phyloP scores from a whole-genome alignment of 257 asterid species.

The Solanum gracilifrons region DNA sequence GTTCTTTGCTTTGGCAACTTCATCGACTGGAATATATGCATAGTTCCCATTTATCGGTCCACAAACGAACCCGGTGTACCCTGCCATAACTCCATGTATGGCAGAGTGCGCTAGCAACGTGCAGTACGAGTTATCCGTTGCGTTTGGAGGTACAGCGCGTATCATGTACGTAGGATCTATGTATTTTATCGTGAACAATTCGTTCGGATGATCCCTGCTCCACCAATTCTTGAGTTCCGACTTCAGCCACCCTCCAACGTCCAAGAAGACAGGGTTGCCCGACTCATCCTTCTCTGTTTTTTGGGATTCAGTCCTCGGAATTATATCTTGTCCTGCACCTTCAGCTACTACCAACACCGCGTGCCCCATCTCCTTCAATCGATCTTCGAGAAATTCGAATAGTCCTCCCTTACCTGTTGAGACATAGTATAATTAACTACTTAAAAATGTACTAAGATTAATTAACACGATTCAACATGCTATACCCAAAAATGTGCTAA shows the following conservation, averaged over 20 bases:
- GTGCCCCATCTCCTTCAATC: conserved; percentile 37
- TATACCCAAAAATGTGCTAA: not conserved
- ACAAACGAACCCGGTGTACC: conserved; percentile 62
- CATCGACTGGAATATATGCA: conserved; percentile 69
- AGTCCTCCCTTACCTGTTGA: conserved; percentile 36
- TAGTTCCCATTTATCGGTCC: conserved; percentile 70
- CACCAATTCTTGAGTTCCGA: conserved; percentile 78
- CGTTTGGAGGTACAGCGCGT: conserved; percentile 62
- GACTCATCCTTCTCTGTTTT: conserved; percentile 56
- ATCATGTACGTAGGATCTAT: conserved; percentile 85
- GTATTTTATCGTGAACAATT: conserved; percentile 54
- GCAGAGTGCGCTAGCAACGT: conserved; percentile 67
- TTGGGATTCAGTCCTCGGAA: conserved; percentile 29
- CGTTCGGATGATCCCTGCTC: conserved; percentile 47
- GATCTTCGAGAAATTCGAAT: conserved; percentile 35
- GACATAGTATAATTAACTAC: not conserved
- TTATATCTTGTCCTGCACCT: conserved; percentile 72
- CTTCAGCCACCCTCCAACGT: conserved; percentile 73
- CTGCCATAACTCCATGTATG: conserved; percentile 84
- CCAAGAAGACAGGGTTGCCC: conserved; percentile 60
- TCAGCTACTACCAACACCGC: conserved; percentile 68
- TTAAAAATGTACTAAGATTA: no score
- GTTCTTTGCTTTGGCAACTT: conserved; percentile 55
- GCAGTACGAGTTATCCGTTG: conserved; percentile 61
- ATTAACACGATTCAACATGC: not conserved